A percentile compares a stretch with the other conserved stretches of the same genome.
phyloP scores from a whole-genome alignment of 2,329 filamentous ascomycete species.

The Aureobasidium pullulans region DNA sequence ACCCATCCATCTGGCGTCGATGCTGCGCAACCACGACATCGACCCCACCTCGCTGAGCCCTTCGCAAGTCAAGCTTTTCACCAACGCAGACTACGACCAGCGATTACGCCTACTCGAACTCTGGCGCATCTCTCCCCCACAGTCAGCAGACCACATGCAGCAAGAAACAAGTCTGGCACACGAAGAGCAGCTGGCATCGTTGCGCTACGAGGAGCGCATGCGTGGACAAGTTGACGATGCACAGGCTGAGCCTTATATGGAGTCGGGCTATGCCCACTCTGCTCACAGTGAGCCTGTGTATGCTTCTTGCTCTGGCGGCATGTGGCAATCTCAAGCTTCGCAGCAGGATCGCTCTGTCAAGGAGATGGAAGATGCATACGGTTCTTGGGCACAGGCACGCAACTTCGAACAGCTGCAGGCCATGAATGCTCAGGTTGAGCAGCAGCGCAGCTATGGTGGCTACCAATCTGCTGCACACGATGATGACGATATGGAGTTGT shows the following conservation, averaged over 20 bases:
- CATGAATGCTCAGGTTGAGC: constrained; percentile 25
- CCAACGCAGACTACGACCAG: constrained; percentile 64
- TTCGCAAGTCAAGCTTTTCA: constrained; percentile 72
- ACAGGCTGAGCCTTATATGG: constrained; percentile 9
- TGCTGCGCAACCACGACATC: constrained; percentile 59
- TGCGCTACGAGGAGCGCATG: constrained; percentile 51
- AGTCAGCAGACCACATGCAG: constrained; percentile 36
- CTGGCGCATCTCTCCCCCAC: constrained; percentile 74
- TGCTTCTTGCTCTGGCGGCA: constrained; percentile 8
- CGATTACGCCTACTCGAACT: constrained; percentile 70
- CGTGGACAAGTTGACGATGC: constrained; percentile 2
- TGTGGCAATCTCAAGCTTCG: constrained; percentile 4
- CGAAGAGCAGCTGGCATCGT: constrained; percentile 48
- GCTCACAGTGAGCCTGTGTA: constrained; percentile 9
- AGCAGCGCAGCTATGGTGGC: background rate
- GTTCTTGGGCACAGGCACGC: constrained; percentile 49
- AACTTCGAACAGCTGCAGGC: constrained; percentile 46
- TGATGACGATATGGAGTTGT: constrained; percentile 12
- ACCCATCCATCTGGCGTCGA: constrained; percentile 39
- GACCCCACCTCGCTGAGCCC: constrained; percentile 62
- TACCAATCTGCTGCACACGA: background rate
- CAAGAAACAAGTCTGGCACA: constrained; percentile 44
- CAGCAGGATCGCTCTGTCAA: background rate
- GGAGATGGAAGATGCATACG: constrained; percentile 63
- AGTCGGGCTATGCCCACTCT: background rate